A percentile compares a stretch with the other conserved stretches of the same genome.
Conservation (phyloP, 2,329 filamentous ascomycete species). For the Colletotrichum caudatum region DNA sequence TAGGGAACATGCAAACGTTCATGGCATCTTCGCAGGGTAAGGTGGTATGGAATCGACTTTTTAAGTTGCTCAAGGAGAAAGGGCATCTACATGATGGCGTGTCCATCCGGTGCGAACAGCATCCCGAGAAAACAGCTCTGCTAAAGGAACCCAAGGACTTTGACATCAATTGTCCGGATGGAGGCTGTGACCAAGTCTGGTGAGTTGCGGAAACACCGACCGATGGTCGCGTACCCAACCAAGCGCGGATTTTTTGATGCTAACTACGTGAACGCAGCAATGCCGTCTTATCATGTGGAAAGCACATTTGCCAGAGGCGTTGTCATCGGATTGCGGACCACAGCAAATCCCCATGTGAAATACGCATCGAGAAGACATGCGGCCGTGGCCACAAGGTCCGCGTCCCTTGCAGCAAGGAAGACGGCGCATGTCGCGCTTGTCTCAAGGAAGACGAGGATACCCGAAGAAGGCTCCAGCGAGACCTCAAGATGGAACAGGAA, state of each 20-base stretch:
- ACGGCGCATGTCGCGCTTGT: constrained; percentile 64
- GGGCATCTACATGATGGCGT: constrained; percentile 70
- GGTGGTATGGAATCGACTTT: constrained; percentile 68
- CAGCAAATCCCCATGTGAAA: constrained; percentile 55
- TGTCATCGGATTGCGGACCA: constrained; percentile 75
- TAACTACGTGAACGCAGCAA: constrained; percentile 1
- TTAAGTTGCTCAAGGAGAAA: constrained; percentile 65
- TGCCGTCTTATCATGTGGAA: constrained; percentile 57
- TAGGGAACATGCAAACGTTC: constrained; percentile 78
- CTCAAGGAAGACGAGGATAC: constrained; percentile 59
- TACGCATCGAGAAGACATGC: constrained; percentile 60
- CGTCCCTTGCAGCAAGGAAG: constrained; percentile 58
- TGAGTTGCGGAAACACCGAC: constrained; percentile 50
- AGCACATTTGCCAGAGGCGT: constrained; percentile 68
- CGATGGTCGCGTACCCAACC: neutral
- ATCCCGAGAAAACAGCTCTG: constrained; percentile 62
- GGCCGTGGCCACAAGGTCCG: constrained; percentile 61
- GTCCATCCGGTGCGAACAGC: constrained; percentile 70
- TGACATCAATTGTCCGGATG: constrained; percentile 72
- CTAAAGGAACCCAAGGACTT: constrained; percentile 69
- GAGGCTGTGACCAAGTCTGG: constrained; percentile 75
- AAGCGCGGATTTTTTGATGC: neutral
- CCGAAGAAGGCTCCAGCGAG: constrained; percentile 57
- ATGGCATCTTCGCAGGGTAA: constrained; percentile 68
- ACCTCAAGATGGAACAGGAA: constrained; percentile 63